Evolutionary conservation across 129 eudicot species (phyloP).

Genomic region (Ambrosia trifida): DNA sequence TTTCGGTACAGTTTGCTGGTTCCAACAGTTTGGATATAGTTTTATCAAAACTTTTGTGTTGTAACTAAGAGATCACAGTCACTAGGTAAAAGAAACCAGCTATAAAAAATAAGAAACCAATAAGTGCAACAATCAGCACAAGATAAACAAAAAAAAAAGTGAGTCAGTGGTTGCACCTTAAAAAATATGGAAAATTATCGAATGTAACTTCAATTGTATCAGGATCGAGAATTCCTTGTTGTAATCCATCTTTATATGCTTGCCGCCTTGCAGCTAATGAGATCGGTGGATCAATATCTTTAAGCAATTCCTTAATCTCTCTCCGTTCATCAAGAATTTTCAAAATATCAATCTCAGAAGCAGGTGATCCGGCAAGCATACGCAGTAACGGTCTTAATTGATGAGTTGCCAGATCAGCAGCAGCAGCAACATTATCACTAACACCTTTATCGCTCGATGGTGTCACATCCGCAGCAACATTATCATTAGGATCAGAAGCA

Average conservation of each 20-base stretch:
- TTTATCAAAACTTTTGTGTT: not conserved
- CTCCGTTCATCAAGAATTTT: slow-evolving; percentile 64
- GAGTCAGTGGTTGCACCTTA: slow-evolving; percentile 49
- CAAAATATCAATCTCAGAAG: slow-evolving; percentile 50
- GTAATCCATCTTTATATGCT: slow-evolving; percentile 64
- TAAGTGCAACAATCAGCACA: not conserved
- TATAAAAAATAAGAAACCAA: not conserved
- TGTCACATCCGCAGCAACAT: slow-evolving; percentile 26
- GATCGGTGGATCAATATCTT: slow-evolving; percentile 55
- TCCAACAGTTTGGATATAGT: not conserved
- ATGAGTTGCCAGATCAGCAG: slow-evolving; percentile 47
- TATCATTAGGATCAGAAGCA: slow-evolving; percentile 44
- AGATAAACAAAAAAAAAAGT: not conserved
- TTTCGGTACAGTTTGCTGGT: slow-evolving; percentile 4
- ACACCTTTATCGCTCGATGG: slow-evolving; percentile 49
- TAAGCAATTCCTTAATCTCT: slow-evolving; percentile 51
- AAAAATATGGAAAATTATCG: slow-evolving; percentile 75
- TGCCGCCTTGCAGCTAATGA: slow-evolving; percentile 57
- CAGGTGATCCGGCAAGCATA: slow-evolving; percentile 54
- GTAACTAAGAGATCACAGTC: not conserved
- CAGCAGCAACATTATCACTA: slow-evolving; percentile 46
- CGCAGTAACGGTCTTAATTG: slow-evolving; percentile 59
- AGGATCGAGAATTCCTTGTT: slow-evolving; percentile 53
- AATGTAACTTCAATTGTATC: slow-evolving; percentile 67
- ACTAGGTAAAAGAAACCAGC: not conserved